Evolutionary conservation across 2,329 filamentous ascomycete species (phyloP), one percentile per base, ranked within the genome.

Genomic region (Dactylellina haptotyla): DNA sequence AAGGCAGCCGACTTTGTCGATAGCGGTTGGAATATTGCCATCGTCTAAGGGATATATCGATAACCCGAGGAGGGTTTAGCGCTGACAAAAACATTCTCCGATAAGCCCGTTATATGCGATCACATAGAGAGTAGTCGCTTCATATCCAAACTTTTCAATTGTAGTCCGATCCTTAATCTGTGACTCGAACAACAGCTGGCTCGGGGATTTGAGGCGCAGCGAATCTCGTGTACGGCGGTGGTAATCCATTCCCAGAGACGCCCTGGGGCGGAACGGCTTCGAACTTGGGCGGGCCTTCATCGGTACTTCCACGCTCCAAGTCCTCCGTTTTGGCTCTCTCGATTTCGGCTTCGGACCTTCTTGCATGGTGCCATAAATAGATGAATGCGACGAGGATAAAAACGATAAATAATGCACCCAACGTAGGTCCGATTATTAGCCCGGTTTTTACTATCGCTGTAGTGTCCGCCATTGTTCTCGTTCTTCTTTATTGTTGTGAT

Each of bases 281-380:
- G 25, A 72, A 58, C n/a, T 57, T 9, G 12, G 37, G 14, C 3
- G 34, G 5, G 6, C 6, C 34, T 16, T 34, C 37, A 2, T 66
- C 51, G 8, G 28, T 28, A 16, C n/a, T 14, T 32, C 53, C 37
- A 18, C 32, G n/a, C 20, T 73, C 69, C 14, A 59, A 12, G 14
- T 62, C 45, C 3, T n/a, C 12, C 23, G 5, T 32, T 56, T 48
- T 65, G 9, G 34, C 28, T 34, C 48, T 64, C 51, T 66, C 61
- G 20, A 39, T 59, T n/a, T 73, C 45, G 43, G 20, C 8, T 57
- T 73, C 69, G 5, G 61, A 54, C 18, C 57, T 3, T 16, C 37
- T 61, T 26, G 54, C 69, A 25, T 65, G 69, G 4, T 61, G 69
- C 69, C 69, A 73, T 2, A 73, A 56, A 32, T 66, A 73, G 14